phyloP scores from a whole-genome alignment of 345 rosid genomes.

The Raphanus sativus region DNA sequence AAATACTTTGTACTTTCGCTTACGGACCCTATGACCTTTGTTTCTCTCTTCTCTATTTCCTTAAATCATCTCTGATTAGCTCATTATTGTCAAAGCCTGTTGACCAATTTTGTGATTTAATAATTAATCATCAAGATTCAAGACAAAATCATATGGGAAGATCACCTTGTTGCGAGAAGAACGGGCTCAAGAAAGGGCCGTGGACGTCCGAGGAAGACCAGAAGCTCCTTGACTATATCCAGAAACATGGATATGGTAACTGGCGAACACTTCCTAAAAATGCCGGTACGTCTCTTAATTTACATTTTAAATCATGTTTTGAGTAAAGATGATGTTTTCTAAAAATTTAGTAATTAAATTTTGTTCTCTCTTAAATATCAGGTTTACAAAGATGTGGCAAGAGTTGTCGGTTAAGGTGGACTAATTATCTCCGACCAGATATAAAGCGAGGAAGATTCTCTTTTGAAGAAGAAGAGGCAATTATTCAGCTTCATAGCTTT shows the following conservation, averaged over 20 bases:
- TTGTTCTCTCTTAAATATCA: neutral
- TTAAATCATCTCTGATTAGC: conserved; percentile 4
- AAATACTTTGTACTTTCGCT: conserved; percentile 40
- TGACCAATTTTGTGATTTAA: neutral
- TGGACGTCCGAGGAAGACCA: conserved; percentile 91
- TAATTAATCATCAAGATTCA: neutral
- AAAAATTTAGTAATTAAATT: neutral
- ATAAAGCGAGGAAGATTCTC: conserved; percentile 73
- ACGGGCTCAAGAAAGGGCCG: conserved; percentile 79
- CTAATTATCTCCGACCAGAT: conserved; percentile 75
- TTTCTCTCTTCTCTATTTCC: conserved; percentile 24
- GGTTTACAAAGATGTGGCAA: conserved; percentile 75
- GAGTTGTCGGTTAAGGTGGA: conserved; percentile 80
- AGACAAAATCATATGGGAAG: conserved; percentile 53
- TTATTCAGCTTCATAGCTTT: conserved; percentile 63
- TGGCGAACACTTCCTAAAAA: conserved; percentile 91
- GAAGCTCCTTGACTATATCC: conserved; percentile 64
- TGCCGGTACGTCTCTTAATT: conserved; percentile 53
- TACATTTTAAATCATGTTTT: conserved; percentile 2
- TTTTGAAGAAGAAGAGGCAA: conserved; percentile 68
- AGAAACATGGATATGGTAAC: conserved; percentile 75
- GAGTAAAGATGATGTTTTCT: neutral
- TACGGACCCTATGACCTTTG: conserved; percentile 39
- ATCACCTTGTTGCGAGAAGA: conserved; percentile 83
- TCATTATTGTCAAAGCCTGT: neutral